Base-by-base conservation (phyloP, 1,139 yeast genomes). In the Geotrichum australiense region DNA sequence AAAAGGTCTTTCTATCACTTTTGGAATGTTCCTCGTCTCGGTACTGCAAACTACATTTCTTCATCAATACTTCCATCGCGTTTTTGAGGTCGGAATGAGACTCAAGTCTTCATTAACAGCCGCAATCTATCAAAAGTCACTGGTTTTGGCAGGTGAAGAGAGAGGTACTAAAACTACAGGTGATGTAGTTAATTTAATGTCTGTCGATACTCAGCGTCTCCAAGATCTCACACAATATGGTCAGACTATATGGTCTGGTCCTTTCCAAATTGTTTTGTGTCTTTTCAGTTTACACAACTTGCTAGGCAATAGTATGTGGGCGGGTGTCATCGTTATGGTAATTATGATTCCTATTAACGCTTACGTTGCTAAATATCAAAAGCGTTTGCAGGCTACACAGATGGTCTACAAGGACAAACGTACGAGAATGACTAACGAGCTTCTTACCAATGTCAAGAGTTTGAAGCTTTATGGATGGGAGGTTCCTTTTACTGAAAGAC, bases 381-480 rank as follows among this genome's bases (percentile, higher is more conserved):
- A 82, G 63, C 69, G 63, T 11, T 69, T 89, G 50, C 98, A 91
- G 64, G 80, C 87, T 61, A 63, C 71, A 39, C 84, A 80, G 56
- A 76, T 87, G 78, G 70, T 70, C 48, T 71, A 74, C 51, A 78
- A 79, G 56, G 86, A 78, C 58, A 74, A 73, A 52, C 76, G 87
- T 59, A 76, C 86, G 6, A 70, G 87, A 37, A 64, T 80, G 23
- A 83, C 89, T 47, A 80, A 87, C 46, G 98, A 91, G 61, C 85
- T 91, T 42, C 71, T 91, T 58, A 84, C 86, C 61, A 87, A 87
- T 57, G 87, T 91, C 61, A 91, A 89, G 65, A 84, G 95, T 3
- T 72, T 91, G 62, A 91, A 91, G 62, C 70, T 91, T 39, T 91
- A 91, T 56, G 95, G 94, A 3, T 91, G 98, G 98, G 98, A 91